Evolutionary conservation across 257 asterid genomes (phyloP).

Genomic region (Nicotiana tomentosiformis): DNA sequence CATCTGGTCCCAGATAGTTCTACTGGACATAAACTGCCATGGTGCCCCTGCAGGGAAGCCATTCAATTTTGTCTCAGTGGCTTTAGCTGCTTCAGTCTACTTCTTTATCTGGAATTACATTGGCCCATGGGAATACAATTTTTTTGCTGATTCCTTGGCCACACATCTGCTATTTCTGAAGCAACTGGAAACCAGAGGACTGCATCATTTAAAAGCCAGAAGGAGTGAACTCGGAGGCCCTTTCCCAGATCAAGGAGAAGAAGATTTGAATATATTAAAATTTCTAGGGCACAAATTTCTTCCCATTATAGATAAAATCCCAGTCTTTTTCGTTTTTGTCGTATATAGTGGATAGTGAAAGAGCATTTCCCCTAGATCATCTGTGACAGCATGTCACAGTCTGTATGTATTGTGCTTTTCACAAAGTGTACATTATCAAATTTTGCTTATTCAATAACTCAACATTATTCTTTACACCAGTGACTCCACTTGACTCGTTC

Average conservation of each 20-base stretch:
- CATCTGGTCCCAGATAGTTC: slow-evolving; percentile 53
- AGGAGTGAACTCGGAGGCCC: slow-evolving; percentile 26
- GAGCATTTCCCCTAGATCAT: slow-evolving; percentile 37
- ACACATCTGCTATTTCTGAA: slow-evolving; percentile 23
- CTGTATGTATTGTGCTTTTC: slow-evolving; percentile 46
- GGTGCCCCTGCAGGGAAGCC: slow-evolving; percentile 17
- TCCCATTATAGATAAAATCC: slow-evolving; percentile 22
- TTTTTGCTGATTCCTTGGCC: slow-evolving; percentile 26
- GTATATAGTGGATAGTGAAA: slow-evolving; percentile 63
- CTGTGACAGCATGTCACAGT: slow-evolving; percentile 32
- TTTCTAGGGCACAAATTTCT: slow-evolving; percentile 25
- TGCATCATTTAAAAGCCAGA: slow-evolving; percentile 19
- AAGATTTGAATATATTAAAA: slow-evolving; percentile 22
- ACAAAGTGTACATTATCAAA: slow-evolving; percentile 57
- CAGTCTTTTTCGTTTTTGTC: slow-evolving; percentile 29
- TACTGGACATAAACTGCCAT: slow-evolving; percentile 10
- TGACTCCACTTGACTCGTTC: neutral
- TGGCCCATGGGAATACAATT: slow-evolving; percentile 20
- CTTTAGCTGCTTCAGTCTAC: slow-evolving; percentile 23
- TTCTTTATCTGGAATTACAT: slow-evolving; percentile 13
- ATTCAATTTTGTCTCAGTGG: slow-evolving; percentile 17
- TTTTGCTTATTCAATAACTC: slow-evolving; percentile 29
- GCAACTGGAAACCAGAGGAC: slow-evolving; percentile 17
- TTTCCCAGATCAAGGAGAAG: slow-evolving; percentile 23
- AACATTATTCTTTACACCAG: slow-evolving; percentile 7